A percentile compares a stretch with the other conserved stretches of the same genome.
These are phyloP conservation scores for Phylloporus sp. DNA, from an alignment of 768 basidiomycete species.

Conservation along the genomic window DNA sequence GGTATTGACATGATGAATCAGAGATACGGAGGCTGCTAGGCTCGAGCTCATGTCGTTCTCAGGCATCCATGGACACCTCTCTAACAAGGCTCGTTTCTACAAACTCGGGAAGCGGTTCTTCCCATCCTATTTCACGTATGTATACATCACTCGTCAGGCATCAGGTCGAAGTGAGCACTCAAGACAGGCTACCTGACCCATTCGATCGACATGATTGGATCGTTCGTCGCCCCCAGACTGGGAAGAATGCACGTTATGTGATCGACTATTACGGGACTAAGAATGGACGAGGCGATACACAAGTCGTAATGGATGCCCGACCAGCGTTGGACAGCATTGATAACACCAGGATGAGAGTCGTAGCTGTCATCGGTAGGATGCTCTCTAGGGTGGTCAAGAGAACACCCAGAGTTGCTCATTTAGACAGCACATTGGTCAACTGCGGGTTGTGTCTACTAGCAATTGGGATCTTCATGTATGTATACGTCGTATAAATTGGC, in stretches of 20 bases:
- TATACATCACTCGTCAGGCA: neutral
- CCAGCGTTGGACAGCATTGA: conserved; percentile 8
- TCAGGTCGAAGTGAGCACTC: neutral
- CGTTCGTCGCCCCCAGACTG: conserved; percentile 4
- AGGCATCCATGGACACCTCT: conserved; percentile 12
- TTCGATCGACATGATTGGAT: conserved; percentile 17
- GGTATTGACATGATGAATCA: neutral
- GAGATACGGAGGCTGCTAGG: conserved; percentile 3
- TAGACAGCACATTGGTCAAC: neutral
- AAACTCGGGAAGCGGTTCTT: neutral
- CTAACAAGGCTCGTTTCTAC: conserved; percentile 11
- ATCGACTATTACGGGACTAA: conserved; percentile 15
- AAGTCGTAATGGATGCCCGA: conserved; percentile 3
- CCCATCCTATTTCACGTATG: conserved; percentile 9
- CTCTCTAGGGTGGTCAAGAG: too few relatives aligned
- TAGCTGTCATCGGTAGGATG: neutral
- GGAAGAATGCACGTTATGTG: conserved; percentile 4
- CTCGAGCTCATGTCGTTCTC: conserved; percentile 12
- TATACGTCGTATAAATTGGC: neutral
- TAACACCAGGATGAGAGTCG: conserved; percentile 8
- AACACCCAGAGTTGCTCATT: neutral
- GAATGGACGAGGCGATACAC: conserved; percentile 2
- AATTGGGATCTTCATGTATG: conserved; percentile 1
- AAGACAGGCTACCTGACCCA: conserved; percentile 7
- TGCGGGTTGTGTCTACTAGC: conserved; percentile 1